Percentiles rank a stretch among this genome's conserved stretches.
Conservation (phyloP, 805 yeast species). For the Maudiozyma serrabonitensis region DNA sequence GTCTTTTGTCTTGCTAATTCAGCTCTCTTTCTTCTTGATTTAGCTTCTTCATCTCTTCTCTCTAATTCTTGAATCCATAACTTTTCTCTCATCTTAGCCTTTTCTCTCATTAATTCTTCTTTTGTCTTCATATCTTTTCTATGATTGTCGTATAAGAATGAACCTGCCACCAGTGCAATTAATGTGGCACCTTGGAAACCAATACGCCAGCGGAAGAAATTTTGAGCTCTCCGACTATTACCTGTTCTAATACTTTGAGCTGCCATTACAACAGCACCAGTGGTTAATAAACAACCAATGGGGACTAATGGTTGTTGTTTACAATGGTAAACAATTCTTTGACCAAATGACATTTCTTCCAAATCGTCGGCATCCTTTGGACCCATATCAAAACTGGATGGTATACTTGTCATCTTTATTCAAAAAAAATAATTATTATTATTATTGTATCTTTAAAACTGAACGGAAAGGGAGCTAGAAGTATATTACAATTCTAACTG, state of each 20-base stretch:
- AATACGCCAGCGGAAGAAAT: conserved; percentile 84
- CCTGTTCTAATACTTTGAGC: conserved; percentile 68
- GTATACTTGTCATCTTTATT: conserved; percentile 23
- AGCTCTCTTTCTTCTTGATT: conserved; percentile 58
- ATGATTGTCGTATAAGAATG: conserved; percentile 52
- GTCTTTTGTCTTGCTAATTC: conserved; percentile 44
- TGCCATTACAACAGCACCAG: conserved; percentile 72
- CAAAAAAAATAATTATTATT: too few species aligned
- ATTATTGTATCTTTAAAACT: too few species aligned
- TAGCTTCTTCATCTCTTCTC: conserved; percentile 68
- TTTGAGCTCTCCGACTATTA: conserved; percentile 65
- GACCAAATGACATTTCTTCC: conserved; percentile 10
- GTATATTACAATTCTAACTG: too few species aligned
- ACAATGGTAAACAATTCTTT: conserved; percentile 47
- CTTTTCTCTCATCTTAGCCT: conserved; percentile 76
- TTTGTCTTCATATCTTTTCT: conserved; percentile 38
- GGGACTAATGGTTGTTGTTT: conserved; percentile 89
- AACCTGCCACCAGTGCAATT: conserved; percentile 74
- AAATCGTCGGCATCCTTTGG: neutral
- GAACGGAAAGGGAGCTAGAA: too few species aligned
- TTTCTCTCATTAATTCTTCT: conserved; percentile 59
- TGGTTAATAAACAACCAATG: conserved; percentile 65
- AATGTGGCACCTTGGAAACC: conserved; percentile 78
- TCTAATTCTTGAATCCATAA: conserved; percentile 88
- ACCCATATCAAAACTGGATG: conserved; percentile 17